Conservation (phyloP, 1,139 yeast species). For the Ogataea hybrid region DNA sequence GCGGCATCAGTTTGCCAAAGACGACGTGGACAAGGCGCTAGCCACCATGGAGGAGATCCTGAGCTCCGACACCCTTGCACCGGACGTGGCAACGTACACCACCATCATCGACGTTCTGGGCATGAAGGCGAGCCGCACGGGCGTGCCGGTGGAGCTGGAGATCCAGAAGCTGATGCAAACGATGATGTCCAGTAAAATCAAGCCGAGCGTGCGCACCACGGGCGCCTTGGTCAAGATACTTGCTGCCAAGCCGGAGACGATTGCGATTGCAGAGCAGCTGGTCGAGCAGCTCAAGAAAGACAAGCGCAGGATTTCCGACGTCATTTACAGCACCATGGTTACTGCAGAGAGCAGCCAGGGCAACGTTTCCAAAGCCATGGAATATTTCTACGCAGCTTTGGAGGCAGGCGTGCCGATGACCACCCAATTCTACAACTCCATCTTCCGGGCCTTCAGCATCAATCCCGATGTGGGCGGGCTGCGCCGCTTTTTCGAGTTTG, state of each 20-base stretch:
- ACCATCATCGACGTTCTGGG: slow-evolving; percentile 56
- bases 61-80: slow-evolving; percentile 40
- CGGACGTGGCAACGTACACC: slow-evolving; percentile 69
- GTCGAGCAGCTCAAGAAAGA: slow-evolving; percentile 42
- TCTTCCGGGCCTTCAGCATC: slow-evolving; percentile 49
- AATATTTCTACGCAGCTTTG: slow-evolving; percentile 45
- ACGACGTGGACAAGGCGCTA: slow-evolving; percentile 35
- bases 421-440: slow-evolving; percentile 56
- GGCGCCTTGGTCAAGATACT: slow-evolving; percentile 59
- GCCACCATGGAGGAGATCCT: slow-evolving; percentile 36
- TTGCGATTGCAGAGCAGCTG: slow-evolving; percentile 41
- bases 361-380: slow-evolving; percentile 45
- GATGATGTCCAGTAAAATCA: slow-evolving; percentile 42
- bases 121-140: slow-evolving; percentile 42
- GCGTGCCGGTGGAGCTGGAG: slow-evolving; percentile 35
- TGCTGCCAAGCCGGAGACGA: slow-evolving; percentile 44
- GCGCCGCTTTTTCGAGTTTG: slow-evolving; percentile 21
- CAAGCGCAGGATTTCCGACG: slow-evolving; percentile 36
- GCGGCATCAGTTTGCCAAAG: slow-evolving; percentile 30
- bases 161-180: slow-evolving; percentile 39
- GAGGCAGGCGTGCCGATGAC: slow-evolving; percentile 37
- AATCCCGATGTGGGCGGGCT: slow-evolving; percentile 20
- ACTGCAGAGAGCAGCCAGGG: slow-evolving; percentile 57
- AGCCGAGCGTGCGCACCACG: slow-evolving; percentile 49
- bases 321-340: slow-evolving; percentile 56